These are phyloP conservation scores for Phytopythium helicoides DNA, from an alignment of 352 stramenopile species.

Conservation along the genomic window DNA sequence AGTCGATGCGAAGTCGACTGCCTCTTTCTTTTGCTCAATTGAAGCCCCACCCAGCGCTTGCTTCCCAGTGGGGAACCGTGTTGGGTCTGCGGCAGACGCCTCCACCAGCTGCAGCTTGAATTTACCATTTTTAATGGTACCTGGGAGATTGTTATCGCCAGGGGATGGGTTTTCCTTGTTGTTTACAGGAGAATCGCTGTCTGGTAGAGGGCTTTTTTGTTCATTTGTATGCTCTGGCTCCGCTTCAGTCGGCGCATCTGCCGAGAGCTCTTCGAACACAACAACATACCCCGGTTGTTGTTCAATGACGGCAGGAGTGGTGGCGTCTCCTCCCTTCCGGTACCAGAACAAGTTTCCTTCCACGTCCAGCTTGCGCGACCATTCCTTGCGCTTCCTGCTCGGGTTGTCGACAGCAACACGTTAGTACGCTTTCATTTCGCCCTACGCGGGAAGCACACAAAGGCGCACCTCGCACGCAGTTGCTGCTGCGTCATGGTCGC, in stretches of 20 bases:
- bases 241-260: too few species aligned
- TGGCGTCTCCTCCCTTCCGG: conserved; percentile 4
- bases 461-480: conserved; percentile 8
- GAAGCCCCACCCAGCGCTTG: conserved; percentile 19
- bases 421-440: background rate
- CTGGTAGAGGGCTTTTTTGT: background rate
- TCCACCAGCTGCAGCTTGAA: conserved; percentile 30
- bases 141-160: conserved; percentile 3
- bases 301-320: background rate
- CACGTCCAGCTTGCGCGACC: conserved; percentile 60
- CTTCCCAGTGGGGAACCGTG: conserved; percentile 31
- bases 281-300: conserved; percentile 3
- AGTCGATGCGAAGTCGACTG: conserved; percentile 29
- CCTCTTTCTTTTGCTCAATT: conserved; percentile 38
- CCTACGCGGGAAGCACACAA: background rate
- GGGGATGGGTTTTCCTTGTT: background rate
- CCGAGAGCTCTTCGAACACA: background rate
- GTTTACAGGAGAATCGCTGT: background rate
- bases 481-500: conserved; percentile 13
- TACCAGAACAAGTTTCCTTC: conserved; percentile 64
- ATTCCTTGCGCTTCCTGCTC: conserved; percentile 61
- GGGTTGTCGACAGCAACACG: background rate
- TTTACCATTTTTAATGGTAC: background rate
- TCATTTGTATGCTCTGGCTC: too few species aligned
- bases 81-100: conserved; percentile 14